Evolutionary conservation across 352 stramenopile genomes (phyloP).

Genomic region (Peronospora farinosa): DNA sequence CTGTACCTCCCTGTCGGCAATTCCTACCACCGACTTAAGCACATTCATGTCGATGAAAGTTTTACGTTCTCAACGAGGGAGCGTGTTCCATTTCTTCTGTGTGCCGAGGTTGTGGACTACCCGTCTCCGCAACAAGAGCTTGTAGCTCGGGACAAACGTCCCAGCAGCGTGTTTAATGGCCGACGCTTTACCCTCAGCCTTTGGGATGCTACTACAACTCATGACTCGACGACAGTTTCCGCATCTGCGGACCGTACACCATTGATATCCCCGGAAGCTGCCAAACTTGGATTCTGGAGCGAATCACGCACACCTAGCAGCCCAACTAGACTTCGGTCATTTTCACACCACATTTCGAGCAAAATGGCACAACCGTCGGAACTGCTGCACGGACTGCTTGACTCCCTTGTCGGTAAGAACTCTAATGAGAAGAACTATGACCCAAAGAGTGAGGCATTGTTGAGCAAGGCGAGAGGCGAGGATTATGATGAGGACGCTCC

Average conservation of each 20-base stretch:
- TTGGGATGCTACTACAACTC: conserved; percentile 49
- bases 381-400: conserved; percentile 60
- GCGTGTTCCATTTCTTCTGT: conserved; percentile 74
- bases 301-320: conserved; percentile 53
- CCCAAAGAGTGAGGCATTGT: conserved; percentile 33
- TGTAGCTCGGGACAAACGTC: conserved; percentile 27
- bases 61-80: conserved; percentile 82
- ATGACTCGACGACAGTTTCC: conserved; percentile 23
- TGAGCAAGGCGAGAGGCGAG: conserved; percentile 15
- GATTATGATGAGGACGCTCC: conserved; percentile 20
- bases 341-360: conserved; percentile 70
- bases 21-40: conserved; percentile 67
- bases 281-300: conserved; percentile 77
- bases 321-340: conserved; percentile 50
- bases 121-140: conserved; percentile 28
- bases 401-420: conserved; percentile 62
- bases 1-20: conserved; percentile 77
- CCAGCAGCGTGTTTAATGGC: conserved; percentile 46
- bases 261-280: conserved; percentile 49
- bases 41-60: conserved; percentile 69
- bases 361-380: conserved; percentile 61
- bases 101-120: conserved; percentile 74
- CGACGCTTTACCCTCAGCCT: conserved; percentile 58
- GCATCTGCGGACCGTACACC: conserved; percentile 33
- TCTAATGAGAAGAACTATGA: conserved; percentile 33